phyloP scores from a whole-genome alignment of 176 grass and related monocot species.

The Oryza officinalis region DNA sequence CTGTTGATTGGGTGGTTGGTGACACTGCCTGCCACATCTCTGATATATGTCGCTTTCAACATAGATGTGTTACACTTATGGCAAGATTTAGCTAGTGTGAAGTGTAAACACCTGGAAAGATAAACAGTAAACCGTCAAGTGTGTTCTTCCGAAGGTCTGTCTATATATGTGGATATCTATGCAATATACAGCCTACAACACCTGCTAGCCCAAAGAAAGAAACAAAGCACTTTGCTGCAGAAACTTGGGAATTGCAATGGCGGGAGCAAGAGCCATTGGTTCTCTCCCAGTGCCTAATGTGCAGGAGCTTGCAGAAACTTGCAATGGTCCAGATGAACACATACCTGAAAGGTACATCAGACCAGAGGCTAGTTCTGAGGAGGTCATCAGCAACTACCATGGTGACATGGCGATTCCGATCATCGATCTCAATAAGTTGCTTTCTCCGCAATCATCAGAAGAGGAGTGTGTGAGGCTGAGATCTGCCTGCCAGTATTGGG shows the following conservation, averaged over 20 bases:
- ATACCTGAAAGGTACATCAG: slow-evolving; percentile 37
- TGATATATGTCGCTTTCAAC: neutral
- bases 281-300: slow-evolving; percentile 29
- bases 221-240: neutral
- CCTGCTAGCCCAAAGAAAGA: neutral
- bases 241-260: neutral
- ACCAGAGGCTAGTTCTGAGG: neutral
- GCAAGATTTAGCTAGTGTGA: neutral
- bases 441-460: neutral
- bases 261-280: neutral
- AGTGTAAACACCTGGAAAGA: neutral
- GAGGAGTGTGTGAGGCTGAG: slow-evolving; percentile 8
- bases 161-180: neutral
- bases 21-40: neutral
- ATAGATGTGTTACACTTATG: neutral
- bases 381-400: neutral
- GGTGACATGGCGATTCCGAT: neutral
- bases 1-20: neutral
- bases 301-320: slow-evolving; percentile 11
- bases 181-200: neutral
- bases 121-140: neutral
- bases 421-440: neutral
- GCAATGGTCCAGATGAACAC: neutral
- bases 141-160: neutral
- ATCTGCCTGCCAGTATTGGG: slow-evolving; percentile 26